Evolutionary conservation across 208 protist species (phyloP).

Genomic region (Trypanosoma congolense): DNA sequence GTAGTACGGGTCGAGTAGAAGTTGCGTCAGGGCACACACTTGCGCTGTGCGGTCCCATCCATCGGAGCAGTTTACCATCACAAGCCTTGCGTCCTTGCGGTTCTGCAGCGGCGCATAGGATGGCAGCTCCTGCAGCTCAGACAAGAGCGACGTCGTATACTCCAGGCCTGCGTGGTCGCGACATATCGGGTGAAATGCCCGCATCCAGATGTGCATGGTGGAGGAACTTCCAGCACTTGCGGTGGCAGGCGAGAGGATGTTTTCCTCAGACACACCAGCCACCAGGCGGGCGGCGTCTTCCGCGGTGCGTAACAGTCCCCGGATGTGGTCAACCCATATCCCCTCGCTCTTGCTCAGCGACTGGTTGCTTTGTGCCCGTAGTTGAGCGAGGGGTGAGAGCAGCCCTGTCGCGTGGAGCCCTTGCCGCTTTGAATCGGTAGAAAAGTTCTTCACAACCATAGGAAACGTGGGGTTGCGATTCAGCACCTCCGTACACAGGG

Average conservation of each 20-base stretch:
- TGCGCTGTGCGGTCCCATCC: conserved; percentile 96
- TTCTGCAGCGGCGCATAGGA: conserved; percentile 17
- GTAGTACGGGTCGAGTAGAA: conserved; percentile 94
- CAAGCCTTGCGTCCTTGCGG: conserved; percentile 12
- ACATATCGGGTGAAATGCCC: conserved; percentile 15
- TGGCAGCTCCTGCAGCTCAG: neutral
- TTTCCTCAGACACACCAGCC: conserved; percentile 37
- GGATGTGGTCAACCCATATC: conserved; percentile 30
- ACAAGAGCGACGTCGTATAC: neutral
- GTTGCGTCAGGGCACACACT: conserved; percentile 68
- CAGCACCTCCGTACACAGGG: conserved; percentile 26
- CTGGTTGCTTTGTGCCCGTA: conserved; percentile 1
- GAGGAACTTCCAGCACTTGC: conserved; percentile 1
- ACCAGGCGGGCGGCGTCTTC: conserved; percentile 41
- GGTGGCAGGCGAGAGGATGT: conserved; percentile 32
- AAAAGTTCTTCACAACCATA: conserved; percentile 1
- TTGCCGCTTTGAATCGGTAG: conserved; percentile 11
- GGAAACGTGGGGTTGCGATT: conserved; percentile 20
- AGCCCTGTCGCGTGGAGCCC: neutral
- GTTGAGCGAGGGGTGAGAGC: neutral
- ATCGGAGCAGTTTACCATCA: conserved; percentile 68
- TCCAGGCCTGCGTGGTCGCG: neutral
- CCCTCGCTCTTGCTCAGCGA: neutral
- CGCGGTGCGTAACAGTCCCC: conserved; percentile 36
- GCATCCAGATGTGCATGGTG: conserved; percentile 20